Evolutionary conservation across 768 basidiomycete species (phyloP).

Genomic region (Lentinula boryana): DNA sequence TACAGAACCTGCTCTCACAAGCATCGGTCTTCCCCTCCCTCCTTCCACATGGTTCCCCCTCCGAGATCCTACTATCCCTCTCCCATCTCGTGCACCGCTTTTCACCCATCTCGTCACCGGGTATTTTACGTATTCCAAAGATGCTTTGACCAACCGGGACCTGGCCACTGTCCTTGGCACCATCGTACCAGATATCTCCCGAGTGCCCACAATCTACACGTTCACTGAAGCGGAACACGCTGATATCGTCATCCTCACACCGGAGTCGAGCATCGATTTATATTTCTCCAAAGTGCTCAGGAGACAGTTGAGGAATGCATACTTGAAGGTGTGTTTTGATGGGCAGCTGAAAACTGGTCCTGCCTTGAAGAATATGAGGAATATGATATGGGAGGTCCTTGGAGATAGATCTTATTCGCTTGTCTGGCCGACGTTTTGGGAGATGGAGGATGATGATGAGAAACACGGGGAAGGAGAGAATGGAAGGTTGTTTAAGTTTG

Average conservation of each 20-base stretch:
- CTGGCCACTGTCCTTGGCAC: slow-evolving; percentile 12
- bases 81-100: slow-evolving; percentile 11
- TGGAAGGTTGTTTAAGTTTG: not conserved
- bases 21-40: slow-evolving; percentile 19
- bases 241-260: slow-evolving; percentile 7
- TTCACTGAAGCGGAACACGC: slow-evolving; percentile 12
- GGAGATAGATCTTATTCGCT: not conserved
- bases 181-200: slow-evolving; percentile 15
- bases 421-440: slow-evolving; percentile 2
- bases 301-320: not conserved
- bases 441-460: slow-evolving; percentile 1
- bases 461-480: not conserved
- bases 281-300: not conserved
- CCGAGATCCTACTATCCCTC: slow-evolving; percentile 19
- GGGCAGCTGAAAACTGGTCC: not conserved
- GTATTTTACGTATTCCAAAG: slow-evolving; percentile 27
- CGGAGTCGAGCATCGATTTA: not conserved
- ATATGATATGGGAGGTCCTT: not conserved
- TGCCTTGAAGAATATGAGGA: not conserved
- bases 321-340: not conserved
- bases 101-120: slow-evolving; percentile 23
- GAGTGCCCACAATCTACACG: slow-evolving; percentile 19
- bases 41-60: slow-evolving; percentile 19
- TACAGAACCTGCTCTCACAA: slow-evolving; percentile 21
- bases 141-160: slow-evolving; percentile 17